phyloP scores from a whole-genome alignment of 345 rosid species.

The Corymbia maculata region DNA sequence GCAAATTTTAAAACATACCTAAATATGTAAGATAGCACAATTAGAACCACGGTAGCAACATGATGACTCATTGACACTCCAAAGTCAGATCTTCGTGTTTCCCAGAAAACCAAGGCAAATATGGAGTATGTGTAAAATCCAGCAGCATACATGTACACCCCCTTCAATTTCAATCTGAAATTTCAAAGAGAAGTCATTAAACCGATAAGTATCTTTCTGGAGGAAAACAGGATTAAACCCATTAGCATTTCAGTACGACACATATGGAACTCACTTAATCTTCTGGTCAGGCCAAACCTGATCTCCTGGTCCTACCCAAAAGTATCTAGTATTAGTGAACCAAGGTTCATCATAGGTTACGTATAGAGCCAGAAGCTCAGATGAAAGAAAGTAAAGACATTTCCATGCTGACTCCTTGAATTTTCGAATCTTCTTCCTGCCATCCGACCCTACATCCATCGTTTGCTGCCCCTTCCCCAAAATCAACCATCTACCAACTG shows the following conservation, averaged over 20 bases:
- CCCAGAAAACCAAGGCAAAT: conserved; percentile 95
- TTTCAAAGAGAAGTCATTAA: background rate
- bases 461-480: conserved; percentile 31
- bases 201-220: background rate
- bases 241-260: background rate
- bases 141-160: conserved; percentile 77
- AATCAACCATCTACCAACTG: conserved; percentile 43
- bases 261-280: conserved; percentile 44
- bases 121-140: conserved; percentile 97
- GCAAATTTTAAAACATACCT: conserved; percentile 26
- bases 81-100: conserved; percentile 97
- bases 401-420: conserved; percentile 99
- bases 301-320: conserved; percentile 93
- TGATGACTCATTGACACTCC: conserved; percentile 99
- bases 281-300: conserved; percentile 94
- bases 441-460: conserved; percentile 10
- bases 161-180: conserved; percentile 84
- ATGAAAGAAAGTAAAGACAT: conserved; percentile 73
- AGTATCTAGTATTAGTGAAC: conserved; percentile 68
- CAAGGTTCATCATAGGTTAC: conserved; percentile 83
- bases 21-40: conserved; percentile 74
- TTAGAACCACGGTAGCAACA: conserved; percentile 68
- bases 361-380: conserved; percentile 64
- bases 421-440: conserved; percentile 50
- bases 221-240: background rate